Evolutionary conservation across 352 stramenopile genomes (phyloP), one percentile per base, ranked within the genome.

Genomic region (Globisporangium mamillatum): DNA sequence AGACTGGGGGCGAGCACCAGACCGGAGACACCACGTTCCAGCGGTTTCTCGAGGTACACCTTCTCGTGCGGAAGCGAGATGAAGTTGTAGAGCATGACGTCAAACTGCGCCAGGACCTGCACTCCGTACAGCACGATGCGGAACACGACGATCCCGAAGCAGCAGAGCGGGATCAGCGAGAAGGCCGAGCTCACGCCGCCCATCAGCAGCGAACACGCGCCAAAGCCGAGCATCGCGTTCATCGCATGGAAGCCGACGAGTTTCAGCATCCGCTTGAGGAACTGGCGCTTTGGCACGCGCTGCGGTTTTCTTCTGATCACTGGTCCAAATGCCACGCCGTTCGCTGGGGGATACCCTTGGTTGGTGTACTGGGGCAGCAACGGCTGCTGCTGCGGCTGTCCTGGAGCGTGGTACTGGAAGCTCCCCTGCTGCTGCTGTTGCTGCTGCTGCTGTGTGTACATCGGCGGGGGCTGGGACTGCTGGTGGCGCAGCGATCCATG

Each of bases 31-130:
- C 52, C 52, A 7, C 34, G 14, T 18, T 60, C 34, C 4, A 24
- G 20, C 24, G 56, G 65, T 20, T 64, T 62, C 22, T 65, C 65
- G 44, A 64, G 48, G n/a, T 44, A 54, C n/a, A 70, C 44, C 3
- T 60, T 32, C 4, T 59, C 65, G 22, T 46, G 50, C 41, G 56
- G 65, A 16, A 32, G 12, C 50, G 84, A 76, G 55, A 89, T 79
- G 32, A 82, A 82, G 66, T 94, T 92, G 71, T 88, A 76, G 27
- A 94, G 73, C 29, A 64, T 71, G 16, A 91, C 74, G 65, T 92
- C 86, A 34, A 88, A 38, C 12, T 81, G 72, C 38, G 80, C 76
- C 9, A 92, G 65, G 44, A 83, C 36, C 34, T 80, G 74, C 16
- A 86, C 73, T 52, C 84, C 25, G 27, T 86, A 82, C 38, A 94